Evolutionary conservation across 2,329 filamentous ascomycete species (phyloP).

Genomic region (Xylaria sp.): DNA sequence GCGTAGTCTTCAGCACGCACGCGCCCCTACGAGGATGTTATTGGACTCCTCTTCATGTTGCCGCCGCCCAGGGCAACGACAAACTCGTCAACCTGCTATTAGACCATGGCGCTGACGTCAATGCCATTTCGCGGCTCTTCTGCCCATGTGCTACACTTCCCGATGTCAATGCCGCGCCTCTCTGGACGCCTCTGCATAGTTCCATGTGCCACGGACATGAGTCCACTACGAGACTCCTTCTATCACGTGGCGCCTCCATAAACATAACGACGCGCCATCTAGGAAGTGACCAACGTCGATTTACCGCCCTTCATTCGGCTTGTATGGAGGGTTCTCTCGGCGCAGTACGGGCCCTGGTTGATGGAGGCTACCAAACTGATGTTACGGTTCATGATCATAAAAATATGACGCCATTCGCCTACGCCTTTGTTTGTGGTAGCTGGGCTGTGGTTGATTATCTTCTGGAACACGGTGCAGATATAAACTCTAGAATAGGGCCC

Average conservation of each 20-base stretch:
- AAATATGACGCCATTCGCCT: slow-evolving; percentile 33
- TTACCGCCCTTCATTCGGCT: slow-evolving; percentile 42
- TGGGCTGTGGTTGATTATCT: slow-evolving; percentile 39
- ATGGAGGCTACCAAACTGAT: slow-evolving; percentile 37
- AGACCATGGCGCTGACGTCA: slow-evolving; percentile 37
- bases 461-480: slow-evolving; percentile 35
- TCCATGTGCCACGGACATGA: slow-evolving; percentile 40
- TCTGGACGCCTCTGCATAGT: slow-evolving; percentile 41
- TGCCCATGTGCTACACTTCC: slow-evolving; percentile 35
- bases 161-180: not conserved
- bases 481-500: slow-evolving; percentile 29
- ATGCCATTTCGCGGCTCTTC: slow-evolving; percentile 35
- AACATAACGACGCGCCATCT: slow-evolving; percentile 27
- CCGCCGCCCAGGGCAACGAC: slow-evolving; percentile 37
- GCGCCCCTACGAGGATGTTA: no score
- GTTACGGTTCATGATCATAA: slow-evolving; percentile 32
- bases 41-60: slow-evolving; percentile 42
- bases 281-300: not conserved
- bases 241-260: slow-evolving; percentile 39
- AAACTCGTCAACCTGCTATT: slow-evolving; percentile 39
- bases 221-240: slow-evolving; percentile 36
- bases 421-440: slow-evolving; percentile 37
- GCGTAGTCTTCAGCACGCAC: no score
- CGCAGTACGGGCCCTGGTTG: slow-evolving; percentile 30
- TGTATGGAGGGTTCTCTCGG: slow-evolving; percentile 25